Percentiles rank a stretch among this genome's conserved stretches.
These are phyloP conservation scores for Rickenella mellea DNA, from an alignment of 768 basidiomycete genomes.

Conservation along the genomic window DNA sequence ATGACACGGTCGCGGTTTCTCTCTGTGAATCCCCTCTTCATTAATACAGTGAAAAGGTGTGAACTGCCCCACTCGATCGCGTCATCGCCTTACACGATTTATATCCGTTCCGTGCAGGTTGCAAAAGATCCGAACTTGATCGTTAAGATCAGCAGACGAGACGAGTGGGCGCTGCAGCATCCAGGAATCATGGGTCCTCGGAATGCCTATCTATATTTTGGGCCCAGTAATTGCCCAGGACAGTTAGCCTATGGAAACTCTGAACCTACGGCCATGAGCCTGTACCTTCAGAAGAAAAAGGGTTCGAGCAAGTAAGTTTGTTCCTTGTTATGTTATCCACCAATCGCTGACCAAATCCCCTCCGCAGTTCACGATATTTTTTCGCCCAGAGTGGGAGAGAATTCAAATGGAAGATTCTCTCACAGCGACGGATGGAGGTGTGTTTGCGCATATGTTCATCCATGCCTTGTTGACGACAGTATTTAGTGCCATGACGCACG, in stretches of 20 bases:
- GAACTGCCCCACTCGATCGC: not conserved
- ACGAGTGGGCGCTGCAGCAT: conserved; percentile 57
- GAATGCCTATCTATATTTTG: conserved; percentile 68
- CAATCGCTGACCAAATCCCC: not conserved
- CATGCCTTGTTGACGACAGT: conserved; percentile 3
- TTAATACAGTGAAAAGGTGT: not conserved
- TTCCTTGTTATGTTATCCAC: not conserved
- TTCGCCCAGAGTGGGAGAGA: conserved; percentile 57
- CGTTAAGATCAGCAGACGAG: conserved; percentile 55
- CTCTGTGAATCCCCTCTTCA: not conserved
- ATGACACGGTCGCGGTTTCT: not conserved
- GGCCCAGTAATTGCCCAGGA: conserved; percentile 51
- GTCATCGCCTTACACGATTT: not conserved
- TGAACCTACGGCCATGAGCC: conserved; percentile 44
- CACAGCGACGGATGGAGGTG: conserved; percentile 61
- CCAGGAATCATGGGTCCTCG: conserved; percentile 73
- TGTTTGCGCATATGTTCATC: conserved; percentile 9
- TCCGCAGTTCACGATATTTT: conserved; percentile 63
- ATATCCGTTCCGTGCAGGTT: conserved; percentile 26
- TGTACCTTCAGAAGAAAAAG: conserved; percentile 46
- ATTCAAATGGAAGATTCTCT: conserved; percentile 63
- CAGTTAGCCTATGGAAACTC: conserved; percentile 62
- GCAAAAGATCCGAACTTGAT: conserved; percentile 50
- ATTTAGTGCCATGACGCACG: conserved; percentile 29
- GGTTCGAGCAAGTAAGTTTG: conserved; percentile 52